Evolutionary conservation across 805 yeast species (phyloP).

Genomic region (Starmerella potacharoeniae): DNA sequence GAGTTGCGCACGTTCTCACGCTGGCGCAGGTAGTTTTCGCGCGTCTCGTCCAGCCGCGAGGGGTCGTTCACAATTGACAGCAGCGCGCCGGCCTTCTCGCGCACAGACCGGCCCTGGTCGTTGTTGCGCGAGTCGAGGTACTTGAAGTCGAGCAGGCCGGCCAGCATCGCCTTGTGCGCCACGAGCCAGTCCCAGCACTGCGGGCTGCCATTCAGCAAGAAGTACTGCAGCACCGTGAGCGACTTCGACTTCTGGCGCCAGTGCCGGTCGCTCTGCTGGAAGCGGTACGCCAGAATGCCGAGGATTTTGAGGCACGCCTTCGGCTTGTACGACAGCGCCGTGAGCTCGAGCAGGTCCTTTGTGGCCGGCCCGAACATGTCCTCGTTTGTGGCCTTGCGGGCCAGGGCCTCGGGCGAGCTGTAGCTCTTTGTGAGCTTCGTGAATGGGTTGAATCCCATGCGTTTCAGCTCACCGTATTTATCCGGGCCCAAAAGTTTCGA

Average conservation of each 20-base stretch:
- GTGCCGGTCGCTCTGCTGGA: conserved; percentile 17
- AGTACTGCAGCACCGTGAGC: conserved; percentile 21
- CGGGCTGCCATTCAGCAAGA: conserved; percentile 22
- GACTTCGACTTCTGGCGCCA: conserved; percentile 26
- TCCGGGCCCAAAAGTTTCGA: background rate
- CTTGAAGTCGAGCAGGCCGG: conserved; percentile 10
- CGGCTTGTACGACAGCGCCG: conserved; percentile 15
- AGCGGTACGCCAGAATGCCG: conserved; percentile 19
- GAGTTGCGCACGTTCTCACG: conserved; percentile 26
- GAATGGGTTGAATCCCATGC: conserved; percentile 7
- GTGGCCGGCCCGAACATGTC: conserved; percentile 21
- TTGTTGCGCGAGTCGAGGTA: conserved; percentile 21
- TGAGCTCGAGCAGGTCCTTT: conserved; percentile 21
- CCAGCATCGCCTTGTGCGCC: conserved; percentile 6
- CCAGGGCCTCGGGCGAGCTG: conserved; percentile 18
- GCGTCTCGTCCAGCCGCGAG: conserved; percentile 23
- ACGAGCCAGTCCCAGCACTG: conserved; percentile 19
- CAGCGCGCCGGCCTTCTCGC: conserved; percentile 25
- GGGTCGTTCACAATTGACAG: conserved; percentile 24
- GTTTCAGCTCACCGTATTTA: background rate
- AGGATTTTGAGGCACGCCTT: conserved; percentile 16
- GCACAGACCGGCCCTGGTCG: conserved; percentile 28
- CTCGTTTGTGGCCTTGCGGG: conserved; percentile 21
- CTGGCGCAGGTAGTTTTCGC: conserved; percentile 23
- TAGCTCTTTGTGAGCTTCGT: conserved; percentile 3